Conservation (phyloP, 73 alveolate genomes). For the Effrenium voratum region DNA sequence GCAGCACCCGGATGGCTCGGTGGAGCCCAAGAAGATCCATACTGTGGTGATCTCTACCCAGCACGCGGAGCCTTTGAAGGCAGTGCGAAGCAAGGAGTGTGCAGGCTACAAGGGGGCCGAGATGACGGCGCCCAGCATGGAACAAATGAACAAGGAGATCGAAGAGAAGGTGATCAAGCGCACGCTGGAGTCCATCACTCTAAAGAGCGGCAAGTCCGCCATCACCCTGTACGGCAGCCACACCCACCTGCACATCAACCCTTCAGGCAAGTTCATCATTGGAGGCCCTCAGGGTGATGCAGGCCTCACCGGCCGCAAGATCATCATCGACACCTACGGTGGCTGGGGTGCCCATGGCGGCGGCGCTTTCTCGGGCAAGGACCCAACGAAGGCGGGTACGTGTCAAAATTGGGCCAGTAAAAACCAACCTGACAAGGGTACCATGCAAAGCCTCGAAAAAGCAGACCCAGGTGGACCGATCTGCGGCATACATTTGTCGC, state of each 20-base stretch:
- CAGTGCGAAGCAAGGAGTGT: slow-evolving; percentile 62
- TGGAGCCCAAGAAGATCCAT: slow-evolving; percentile 98
- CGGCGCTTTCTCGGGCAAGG: slow-evolving; percentile 99
- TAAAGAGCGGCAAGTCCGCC: slow-evolving; percentile 58
- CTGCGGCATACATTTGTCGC: slow-evolving; percentile 97
- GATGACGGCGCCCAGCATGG: slow-evolving; percentile 79
- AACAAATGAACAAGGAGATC: slow-evolving; percentile 69
- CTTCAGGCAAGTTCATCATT: slow-evolving; percentile 98
- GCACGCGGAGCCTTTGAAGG: slow-evolving; percentile 96
- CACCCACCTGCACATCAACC: slow-evolving; percentile 95
- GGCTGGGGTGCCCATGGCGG: slow-evolving; percentile 98
- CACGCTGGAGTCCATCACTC: slow-evolving; percentile 46
- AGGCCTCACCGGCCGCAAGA: slow-evolving; percentile 98
- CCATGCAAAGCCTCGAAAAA: no score
- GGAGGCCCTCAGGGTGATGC: slow-evolving; percentile 99
- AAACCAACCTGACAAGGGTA: no score
- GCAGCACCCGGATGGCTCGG: slow-evolving; percentile 96
- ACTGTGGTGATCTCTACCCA: slow-evolving; percentile 98
- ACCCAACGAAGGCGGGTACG: no score
- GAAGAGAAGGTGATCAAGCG: slow-evolving; percentile 77
- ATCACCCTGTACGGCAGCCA: slow-evolving; percentile 94
- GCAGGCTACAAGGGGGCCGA: slow-evolving; percentile 89
- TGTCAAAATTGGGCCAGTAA: no score
- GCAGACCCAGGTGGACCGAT: slow-evolving; percentile 99
- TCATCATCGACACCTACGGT: slow-evolving; percentile 97